Evolutionary conservation across 2,329 filamentous ascomycete genomes (phyloP), one percentile per base, ranked within the genome.

Genomic region (Cadophora malorum): DNA sequence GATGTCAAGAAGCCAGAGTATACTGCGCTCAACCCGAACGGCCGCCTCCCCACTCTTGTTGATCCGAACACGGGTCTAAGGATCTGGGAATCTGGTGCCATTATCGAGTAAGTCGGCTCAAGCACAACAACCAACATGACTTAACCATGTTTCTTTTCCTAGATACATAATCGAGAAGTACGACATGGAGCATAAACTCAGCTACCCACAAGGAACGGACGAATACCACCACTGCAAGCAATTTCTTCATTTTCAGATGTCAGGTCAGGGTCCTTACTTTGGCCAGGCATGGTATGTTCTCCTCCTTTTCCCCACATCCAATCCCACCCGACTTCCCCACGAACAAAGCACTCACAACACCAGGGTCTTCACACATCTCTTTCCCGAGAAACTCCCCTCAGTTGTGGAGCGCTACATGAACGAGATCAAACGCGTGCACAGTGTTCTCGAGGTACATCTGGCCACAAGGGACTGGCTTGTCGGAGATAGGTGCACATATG

Each of bases 51-150:
- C 8, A 63, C 75, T 2, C 73, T 79, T 28, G 67, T 82, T 31
- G 77, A 83, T 69, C 79, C 80, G 14, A 78, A 78, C 35, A 82
- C 81, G 61, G 78, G 77, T 60, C 75, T 84, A 50, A 78, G 76
- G 0, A 76, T 81, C 59, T 84, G 81, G 80, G 82, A 84, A 71
- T 80, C 78, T 19, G 81, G 80, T 16, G 82, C 82, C 1, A 81
- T 83, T 66, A 74, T 84, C 66, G 78, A 81, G 64, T 84, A 83
- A 64, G 56, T 28, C 2, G 4, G 19, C 6, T 49, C n/a, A 8
- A n/a, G 12, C 4, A 8, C 5, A 49, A 8, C 9, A 21, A 49
- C 7, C 19, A 21, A n/a, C 41, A 49, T 4, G 19, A 8, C 6
- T 19, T 49, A 7, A 49, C 16, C 2, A 3, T 49, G 8, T 21